Evolutionary conservation across 345 rosid genomes (phyloP).

Genomic region (Pistacia vera): DNA sequence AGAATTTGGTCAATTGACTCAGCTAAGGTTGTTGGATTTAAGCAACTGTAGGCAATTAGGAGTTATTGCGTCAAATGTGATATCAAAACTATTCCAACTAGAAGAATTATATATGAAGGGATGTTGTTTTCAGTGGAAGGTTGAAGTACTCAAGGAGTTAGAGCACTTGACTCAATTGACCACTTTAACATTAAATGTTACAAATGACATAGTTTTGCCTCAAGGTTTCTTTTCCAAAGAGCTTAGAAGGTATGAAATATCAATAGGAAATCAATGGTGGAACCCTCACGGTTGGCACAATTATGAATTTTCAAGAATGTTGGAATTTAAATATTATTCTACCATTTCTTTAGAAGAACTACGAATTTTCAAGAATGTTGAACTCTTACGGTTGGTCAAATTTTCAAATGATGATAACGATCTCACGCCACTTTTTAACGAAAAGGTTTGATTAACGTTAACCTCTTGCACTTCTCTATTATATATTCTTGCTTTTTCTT

Average conservation of each 20-base stretch:
- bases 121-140: not conserved
- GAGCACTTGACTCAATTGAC: not conserved
- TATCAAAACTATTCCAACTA: not conserved
- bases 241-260: not conserved
- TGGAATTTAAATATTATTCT: too few species aligned
- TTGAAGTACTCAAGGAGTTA: not conserved
- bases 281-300: too few species aligned
- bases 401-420: too few species aligned
- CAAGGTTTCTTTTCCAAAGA: not conserved
- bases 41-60: not conserved
- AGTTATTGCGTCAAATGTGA: not conserved
- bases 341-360: not conserved
- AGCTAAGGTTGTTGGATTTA: not conserved
- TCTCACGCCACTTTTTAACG: too few species aligned
- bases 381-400: too few species aligned
- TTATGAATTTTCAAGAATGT: too few species aligned
- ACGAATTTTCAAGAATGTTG: not conserved
- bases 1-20: not conserved
- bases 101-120: not conserved
- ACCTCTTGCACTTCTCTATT: not conserved
- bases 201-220: not conserved
- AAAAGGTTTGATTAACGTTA: not conserved
- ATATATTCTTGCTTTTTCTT: too few species aligned
- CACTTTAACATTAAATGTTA: too few species aligned
- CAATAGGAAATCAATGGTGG: not conserved